Evolutionary conservation across 495 filamentous ascomycete genomes (phyloP).

Genomic region (Talaromyces ruber): DNA sequence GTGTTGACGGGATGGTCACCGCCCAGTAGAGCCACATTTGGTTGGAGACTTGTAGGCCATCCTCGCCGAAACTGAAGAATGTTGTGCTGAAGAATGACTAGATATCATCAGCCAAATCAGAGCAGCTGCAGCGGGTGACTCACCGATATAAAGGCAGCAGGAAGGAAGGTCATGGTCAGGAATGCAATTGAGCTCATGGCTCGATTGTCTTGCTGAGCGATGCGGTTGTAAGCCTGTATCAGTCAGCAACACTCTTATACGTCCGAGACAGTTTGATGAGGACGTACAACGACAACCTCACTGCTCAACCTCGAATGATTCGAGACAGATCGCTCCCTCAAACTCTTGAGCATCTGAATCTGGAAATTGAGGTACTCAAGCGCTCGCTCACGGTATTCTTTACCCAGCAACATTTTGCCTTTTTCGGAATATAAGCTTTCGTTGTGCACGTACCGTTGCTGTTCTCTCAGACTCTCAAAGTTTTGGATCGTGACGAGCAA

Average conservation of each 20-base stretch:
- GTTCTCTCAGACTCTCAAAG: slow-evolving; percentile 24
- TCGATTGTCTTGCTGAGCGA: slow-evolving; percentile 26
- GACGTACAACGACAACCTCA: slow-evolving; percentile 32
- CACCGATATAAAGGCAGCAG: slow-evolving; percentile 29
- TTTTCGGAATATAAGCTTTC: background rate
- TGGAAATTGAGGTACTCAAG: slow-evolving; percentile 21
- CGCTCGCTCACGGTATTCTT: slow-evolving; percentile 9
- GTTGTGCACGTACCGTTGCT: slow-evolving; percentile 11
- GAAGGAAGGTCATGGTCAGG: slow-evolving; percentile 26
- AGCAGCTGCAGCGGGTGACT: background rate
- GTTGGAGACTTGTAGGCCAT: slow-evolving; percentile 1
- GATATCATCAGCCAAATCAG: background rate
- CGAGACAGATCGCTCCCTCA: slow-evolving; percentile 25
- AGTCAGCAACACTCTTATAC: slow-evolving; percentile 22
- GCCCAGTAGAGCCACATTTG: slow-evolving; percentile 8
- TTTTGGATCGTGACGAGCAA: slow-evolving; percentile 27
- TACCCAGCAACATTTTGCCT: background rate
- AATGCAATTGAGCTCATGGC: slow-evolving; percentile 26
- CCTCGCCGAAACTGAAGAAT: slow-evolving; percentile 21
- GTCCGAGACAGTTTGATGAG: slow-evolving; percentile 22
- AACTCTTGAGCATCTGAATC: slow-evolving; percentile 26
- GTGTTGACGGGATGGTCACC: slow-evolving; percentile 2
- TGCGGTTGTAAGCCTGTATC: slow-evolving; percentile 17
- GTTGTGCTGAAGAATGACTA: slow-evolving; percentile 26
- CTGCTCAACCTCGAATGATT: slow-evolving; percentile 32